Conservation (phyloP, 106 monocot species). For the Phalaenopsis aphrodite region DNA sequence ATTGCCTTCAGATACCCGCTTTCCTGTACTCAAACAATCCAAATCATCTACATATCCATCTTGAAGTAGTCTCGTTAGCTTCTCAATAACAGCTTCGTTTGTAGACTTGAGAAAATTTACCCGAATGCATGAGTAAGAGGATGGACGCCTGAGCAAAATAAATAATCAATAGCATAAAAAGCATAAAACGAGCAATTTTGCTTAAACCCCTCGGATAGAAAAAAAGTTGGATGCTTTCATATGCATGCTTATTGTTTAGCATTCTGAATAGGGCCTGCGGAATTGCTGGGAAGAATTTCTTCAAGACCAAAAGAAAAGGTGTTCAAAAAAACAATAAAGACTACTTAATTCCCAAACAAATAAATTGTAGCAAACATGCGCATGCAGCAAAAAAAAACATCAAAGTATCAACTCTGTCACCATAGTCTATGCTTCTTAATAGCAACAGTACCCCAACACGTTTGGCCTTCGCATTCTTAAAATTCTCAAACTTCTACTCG, state of each 20-base stretch:
- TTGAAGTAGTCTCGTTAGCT: constrained; percentile 34
- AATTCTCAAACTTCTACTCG: background rate
- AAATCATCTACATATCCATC: constrained; percentile 13
- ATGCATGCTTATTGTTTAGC: background rate
- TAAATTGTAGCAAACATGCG: background rate
- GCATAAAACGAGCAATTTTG: background rate
- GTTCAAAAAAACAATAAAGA: background rate
- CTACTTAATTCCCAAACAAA: background rate
- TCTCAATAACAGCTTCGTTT: constrained; percentile 41
- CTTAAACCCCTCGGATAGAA: background rate
- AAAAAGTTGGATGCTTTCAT: background rate
- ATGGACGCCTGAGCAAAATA: constrained; percentile 54
- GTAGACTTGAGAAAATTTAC: constrained; percentile 73
- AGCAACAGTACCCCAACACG: background rate
- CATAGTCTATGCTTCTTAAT: background rate
- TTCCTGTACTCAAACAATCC: constrained; percentile 7
- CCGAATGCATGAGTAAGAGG: constrained; percentile 84
- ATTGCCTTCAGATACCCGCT: constrained; percentile 10
- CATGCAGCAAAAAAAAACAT: background rate
- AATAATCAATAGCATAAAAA: background rate
- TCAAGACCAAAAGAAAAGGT: background rate
- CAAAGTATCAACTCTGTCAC: background rate
- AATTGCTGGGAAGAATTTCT: background rate
- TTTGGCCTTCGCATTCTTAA: background rate
- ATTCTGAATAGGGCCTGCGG: background rate